Evolutionary conservation across 2,329 filamentous ascomycete species (phyloP), one percentile per base, ranked within the genome.

Genomic region (Dryadomyces quercivorus): DNA sequence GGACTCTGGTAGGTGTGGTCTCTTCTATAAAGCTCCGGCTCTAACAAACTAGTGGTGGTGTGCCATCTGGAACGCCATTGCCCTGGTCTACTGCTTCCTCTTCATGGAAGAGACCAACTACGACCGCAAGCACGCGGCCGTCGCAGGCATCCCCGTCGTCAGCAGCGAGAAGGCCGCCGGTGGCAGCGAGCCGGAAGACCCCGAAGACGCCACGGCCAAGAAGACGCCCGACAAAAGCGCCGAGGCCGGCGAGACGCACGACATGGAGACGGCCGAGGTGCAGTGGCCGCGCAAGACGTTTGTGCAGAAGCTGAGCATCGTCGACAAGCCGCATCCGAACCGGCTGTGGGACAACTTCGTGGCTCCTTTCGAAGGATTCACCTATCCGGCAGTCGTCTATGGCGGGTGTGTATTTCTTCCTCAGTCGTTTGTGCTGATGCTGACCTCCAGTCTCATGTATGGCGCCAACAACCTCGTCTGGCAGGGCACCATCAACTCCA

Each of bases 81-180:
- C 59, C 5, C 61, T 67, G n/a, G 51, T 69, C 2, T 62, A 61
- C 50, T 63, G 63, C 18, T 78, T 80, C 63, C 67, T 80, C 50
- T 69, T 79, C 52, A 75, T 78, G 52, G 76, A 80, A 59, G 77
- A 81, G 62, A 76, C 75, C 3, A 69, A 70, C 31, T 80, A 78
- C 58, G 63, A 70, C 43, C 58, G 57, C 34, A 48, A 52, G 34
- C 55, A 52, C 21, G 26, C 34, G 13, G 3, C 48, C 18, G 20
- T 16, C 3, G 38, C 38, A 2, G 38, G 15, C 7, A 16, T 22
- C 9, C 18, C 16, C 26, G 12, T 20, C 15, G 31, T 38, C 47
- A 26, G n/a, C 20, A n/a, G 34, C 34, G 20, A 42, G 9, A 40
- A 47, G 12, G 36, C 13, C 9, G 48, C 21, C 2, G 18, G n/a